Conservation (phyloP, 495 filamentous ascomycete species). For the Penicillium dipodomyicola region DNA sequence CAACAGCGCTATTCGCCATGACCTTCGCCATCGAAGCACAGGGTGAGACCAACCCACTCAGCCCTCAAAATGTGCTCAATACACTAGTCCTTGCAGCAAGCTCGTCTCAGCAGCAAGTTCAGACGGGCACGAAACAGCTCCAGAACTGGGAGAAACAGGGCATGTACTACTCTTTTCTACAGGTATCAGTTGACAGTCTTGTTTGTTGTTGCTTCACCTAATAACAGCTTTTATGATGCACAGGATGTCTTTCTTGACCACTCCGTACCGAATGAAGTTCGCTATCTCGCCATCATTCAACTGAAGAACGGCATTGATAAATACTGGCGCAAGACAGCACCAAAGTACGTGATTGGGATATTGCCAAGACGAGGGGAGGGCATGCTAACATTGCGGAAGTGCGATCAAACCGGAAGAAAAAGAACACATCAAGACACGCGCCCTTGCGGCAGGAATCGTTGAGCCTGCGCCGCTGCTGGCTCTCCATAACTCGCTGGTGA, state of each 20-base stretch:
- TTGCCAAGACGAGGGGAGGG: not conserved
- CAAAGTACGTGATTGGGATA: slow-evolving; percentile 45
- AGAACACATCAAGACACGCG: slow-evolving; percentile 64
- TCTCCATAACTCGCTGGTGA: slow-evolving; percentile 79
- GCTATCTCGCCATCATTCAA: slow-evolving; percentile 88
- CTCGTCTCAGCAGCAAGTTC: slow-evolving; percentile 69
- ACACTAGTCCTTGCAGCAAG: slow-evolving; percentile 70
- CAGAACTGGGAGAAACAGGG: slow-evolving; percentile 76
- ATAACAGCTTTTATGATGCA: slow-evolving; percentile 4
- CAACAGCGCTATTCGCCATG: slow-evolving; percentile 31
- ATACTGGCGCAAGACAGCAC: slow-evolving; percentile 78
- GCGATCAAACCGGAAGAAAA: slow-evolving; percentile 75
- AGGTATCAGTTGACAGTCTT: slow-evolving; percentile 45
- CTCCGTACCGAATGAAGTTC: slow-evolving; percentile 66
- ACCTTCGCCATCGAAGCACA: slow-evolving; percentile 51
- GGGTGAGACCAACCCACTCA: slow-evolving; percentile 62
- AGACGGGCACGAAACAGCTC: slow-evolving; percentile 78
- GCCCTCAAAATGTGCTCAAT: slow-evolving; percentile 65
- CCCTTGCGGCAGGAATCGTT: slow-evolving; percentile 67
- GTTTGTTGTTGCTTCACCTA: slow-evolving; percentile 3
- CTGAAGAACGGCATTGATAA: slow-evolving; percentile 95
- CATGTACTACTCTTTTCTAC: slow-evolving; percentile 75
- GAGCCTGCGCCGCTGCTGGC: slow-evolving; percentile 74
- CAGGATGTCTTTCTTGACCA: slow-evolving; percentile 79
- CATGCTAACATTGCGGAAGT: slow-evolving; percentile 40